Evolutionary conservation across 495 filamentous ascomycete genomes (phyloP).

Genomic region (Aspergillus homomorphus): DNA sequence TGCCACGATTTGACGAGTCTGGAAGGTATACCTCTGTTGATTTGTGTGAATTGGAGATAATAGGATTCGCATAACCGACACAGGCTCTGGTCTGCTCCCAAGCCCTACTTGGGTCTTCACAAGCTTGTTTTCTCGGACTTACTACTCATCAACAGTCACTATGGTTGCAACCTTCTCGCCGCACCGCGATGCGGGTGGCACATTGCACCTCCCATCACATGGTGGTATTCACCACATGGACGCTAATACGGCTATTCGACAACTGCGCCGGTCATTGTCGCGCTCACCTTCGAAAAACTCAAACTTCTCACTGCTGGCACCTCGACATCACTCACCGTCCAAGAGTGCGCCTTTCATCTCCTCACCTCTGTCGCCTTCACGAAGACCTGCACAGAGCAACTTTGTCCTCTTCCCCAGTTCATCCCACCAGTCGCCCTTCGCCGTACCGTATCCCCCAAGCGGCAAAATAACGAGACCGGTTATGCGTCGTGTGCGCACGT

Average conservation of each 20-base stretch:
- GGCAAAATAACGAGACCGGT: conserved; percentile 46
- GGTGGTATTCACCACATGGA: conserved; percentile 78
- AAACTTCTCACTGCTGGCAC: conserved; percentile 59
- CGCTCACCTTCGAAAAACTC: conserved; percentile 79
- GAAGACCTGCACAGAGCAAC: conserved; percentile 41
- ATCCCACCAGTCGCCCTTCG: conserved; percentile 50
- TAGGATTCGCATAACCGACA: not conserved
- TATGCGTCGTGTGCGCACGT: conserved; percentile 56
- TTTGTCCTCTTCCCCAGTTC: conserved; percentile 48
- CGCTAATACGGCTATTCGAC: conserved; percentile 69
- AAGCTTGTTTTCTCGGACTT: not conserved
- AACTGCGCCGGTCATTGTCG: conserved; percentile 79
- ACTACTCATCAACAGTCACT: not conserved
- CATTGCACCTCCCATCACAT: conserved; percentile 78
- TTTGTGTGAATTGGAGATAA: not conserved
- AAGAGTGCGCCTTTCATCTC: conserved; percentile 45
- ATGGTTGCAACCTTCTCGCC: conserved; percentile 55
- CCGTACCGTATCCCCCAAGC: conserved; percentile 51
- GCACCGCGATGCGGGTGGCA: conserved; percentile 66
- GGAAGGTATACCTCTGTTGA: not conserved
- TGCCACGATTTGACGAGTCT: conserved; percentile 8
- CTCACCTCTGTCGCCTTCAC: conserved; percentile 51
- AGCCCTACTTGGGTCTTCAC: not conserved
- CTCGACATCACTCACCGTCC: conserved; percentile 54
- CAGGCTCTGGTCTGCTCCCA: not conserved